Conservation (phyloP, 306 rosid species). For the Rosa rugosa region DNA sequence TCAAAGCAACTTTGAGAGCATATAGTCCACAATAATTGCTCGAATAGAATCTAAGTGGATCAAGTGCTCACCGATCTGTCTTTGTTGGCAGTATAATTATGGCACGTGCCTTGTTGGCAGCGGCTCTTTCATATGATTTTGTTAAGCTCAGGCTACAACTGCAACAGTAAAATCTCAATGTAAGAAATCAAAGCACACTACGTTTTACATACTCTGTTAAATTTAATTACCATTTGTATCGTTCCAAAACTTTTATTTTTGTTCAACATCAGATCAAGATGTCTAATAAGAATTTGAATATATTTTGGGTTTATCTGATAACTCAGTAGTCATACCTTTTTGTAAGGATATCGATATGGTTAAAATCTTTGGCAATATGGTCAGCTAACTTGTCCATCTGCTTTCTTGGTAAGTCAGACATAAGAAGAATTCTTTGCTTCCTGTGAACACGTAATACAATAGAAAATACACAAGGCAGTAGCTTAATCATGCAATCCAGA, state of each 20-base stretch:
- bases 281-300: neutral
- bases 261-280: constrained; percentile 2
- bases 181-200: constrained; percentile 29
- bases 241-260: neutral
- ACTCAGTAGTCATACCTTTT: constrained; percentile 66
- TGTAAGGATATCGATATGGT: constrained; percentile 80
- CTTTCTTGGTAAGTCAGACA: constrained; percentile 96
- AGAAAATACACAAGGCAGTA: constrained; percentile 33
- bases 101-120: constrained; percentile 87
- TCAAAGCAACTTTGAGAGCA: neutral
- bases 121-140: constrained; percentile 92
- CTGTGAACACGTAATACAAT: constrained; percentile 40
- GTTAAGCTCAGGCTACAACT: constrained; percentile 90
- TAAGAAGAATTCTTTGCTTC: constrained; percentile 91
- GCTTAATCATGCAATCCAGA: constrained; percentile 31
- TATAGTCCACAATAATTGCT: constrained; percentile 13
- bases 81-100: constrained; percentile 88
- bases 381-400: constrained; percentile 87
- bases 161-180: constrained; percentile 43
- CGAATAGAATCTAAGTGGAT: constrained; percentile 17
- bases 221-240: constrained; percentile 4
- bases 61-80: constrained; percentile 74
- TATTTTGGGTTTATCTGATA: neutral
- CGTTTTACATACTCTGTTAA: constrained; percentile 14
- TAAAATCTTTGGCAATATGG: constrained; percentile 66